Base-by-base conservation (phyloP, 2,329 filamentous ascomycete species). In the Arthroderma sp. region DNA sequence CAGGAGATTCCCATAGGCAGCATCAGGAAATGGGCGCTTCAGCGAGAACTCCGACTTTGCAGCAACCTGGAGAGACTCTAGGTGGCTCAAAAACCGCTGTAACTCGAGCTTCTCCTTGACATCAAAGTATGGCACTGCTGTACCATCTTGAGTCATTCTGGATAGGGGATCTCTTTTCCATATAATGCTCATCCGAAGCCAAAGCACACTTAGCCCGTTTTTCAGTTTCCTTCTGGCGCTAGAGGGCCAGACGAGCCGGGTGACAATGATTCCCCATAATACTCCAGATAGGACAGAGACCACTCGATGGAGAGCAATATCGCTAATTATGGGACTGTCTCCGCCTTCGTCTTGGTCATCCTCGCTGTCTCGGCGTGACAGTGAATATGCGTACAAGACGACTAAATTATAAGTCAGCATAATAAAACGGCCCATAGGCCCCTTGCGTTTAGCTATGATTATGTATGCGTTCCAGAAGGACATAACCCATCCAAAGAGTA, bases 341-440 rank as follows among this genome's bases (percentile, higher is more conserved):
- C 87, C 88, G 29, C 87, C 87, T 63, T 96, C 88, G 52, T 94
- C 87, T 47, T 79, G 72, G 38, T 93, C 86, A 47, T 93, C 80
- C 44, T 86, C 82, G 4, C 83, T 78, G 40, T 94, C 86, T 49
- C 76, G 75, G 50, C 86, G 81, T 0, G 83, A 82, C 6, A 96
- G 72, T 44, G 85, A 91, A 65, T 96, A 98, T 6, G 88, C 86
- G 61, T 98, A 98, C 2, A 98, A 73, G 5, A 86, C 86, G 11
- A 86, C 89, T 37, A 98, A 80, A 58, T 98, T 98, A 71, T 96
- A 98, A 1, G 89, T 94, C 38, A 98, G 75, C 58, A 96, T 77
- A 50, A 93, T 91, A 59, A 95, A 96, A 42, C 91, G 81, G 36
- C 88, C 89, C 64, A 96, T 82, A 0, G 89, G 87, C 0, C 85